These are phyloP conservation scores for Ceriops zippeliana DNA, from an alignment of 345 rosid genomes.

Conservation along the genomic window DNA sequence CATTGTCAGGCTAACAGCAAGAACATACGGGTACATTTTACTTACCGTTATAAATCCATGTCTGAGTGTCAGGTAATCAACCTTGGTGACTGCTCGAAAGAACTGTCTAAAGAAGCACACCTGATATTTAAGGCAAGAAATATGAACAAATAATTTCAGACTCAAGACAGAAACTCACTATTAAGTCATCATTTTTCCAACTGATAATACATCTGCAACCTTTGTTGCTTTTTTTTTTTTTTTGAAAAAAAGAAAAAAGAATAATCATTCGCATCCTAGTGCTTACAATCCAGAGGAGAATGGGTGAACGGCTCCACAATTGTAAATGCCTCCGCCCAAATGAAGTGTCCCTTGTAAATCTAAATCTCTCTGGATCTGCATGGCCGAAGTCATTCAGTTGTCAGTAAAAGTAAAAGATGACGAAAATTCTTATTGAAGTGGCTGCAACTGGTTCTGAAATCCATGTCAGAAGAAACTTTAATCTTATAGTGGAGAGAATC, in stretches of 20 bases:
- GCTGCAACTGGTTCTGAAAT: neutral
- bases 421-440: neutral
- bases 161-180: neutral
- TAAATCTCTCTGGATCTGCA: conserved; percentile 89
- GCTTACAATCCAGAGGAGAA: conserved; percentile 69
- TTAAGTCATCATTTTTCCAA: no score
- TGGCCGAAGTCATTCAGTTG: neutral
- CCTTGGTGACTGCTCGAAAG: conserved; percentile 74
- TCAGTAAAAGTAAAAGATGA: neutral
- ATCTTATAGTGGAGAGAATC: neutral
- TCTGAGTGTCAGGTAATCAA: conserved; percentile 79
- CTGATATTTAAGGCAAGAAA: conserved; percentile 31
- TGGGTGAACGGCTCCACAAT: conserved; percentile 55
- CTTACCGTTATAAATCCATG: conserved; percentile 86
- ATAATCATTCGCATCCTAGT: neutral
- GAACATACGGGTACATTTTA: neutral
- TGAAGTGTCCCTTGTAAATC: conserved; percentile 94
- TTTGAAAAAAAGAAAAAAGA: no score
- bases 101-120: conserved; percentile 94
- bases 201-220: no score
- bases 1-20: neutral
- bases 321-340: conserved; percentile 81
- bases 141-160: neutral
- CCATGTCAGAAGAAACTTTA: neutral
- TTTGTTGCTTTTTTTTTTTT: no score